A percentile compares a stretch with the other conserved stretches of the same genome.
phyloP scores from a whole-genome alignment of 2,329 filamentous ascomycete species.

The Penicillium expansum region DNA sequence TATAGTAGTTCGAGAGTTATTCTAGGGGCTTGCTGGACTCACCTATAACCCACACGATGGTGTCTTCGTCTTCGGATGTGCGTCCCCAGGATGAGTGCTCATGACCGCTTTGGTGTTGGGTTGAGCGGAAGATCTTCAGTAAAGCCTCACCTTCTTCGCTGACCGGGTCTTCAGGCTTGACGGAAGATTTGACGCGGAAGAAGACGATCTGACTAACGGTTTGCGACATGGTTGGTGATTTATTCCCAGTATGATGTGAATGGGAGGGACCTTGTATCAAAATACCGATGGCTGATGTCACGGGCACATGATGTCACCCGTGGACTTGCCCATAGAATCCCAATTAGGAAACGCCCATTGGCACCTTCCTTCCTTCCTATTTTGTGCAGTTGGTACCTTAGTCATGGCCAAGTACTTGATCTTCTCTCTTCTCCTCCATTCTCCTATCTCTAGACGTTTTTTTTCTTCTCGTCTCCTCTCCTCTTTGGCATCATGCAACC shows the following conservation, averaged over 20 bases:
- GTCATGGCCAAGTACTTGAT: no score
- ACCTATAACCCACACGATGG: slow-evolving; percentile 41
- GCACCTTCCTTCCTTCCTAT: not conserved
- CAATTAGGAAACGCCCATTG: not conserved
- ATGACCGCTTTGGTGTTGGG: slow-evolving; percentile 36
- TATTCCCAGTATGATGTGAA: not conserved
- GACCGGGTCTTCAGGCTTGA: slow-evolving; percentile 38
- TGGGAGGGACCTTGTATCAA: not conserved
- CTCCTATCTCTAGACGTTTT: no score
- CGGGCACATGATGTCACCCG: not conserved
- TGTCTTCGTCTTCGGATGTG: slow-evolving; percentile 35
- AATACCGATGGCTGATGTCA: slow-evolving; percentile 3
- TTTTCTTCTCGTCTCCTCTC: no score
- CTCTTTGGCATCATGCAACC: not conserved
- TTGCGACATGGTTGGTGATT: slow-evolving; percentile 23
- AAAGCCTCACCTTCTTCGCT: slow-evolving; percentile 35
- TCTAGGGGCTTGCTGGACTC: slow-evolving; percentile 5
- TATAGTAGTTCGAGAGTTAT: not conserved
- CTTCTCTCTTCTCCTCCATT: no score
- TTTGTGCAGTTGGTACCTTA: no score
- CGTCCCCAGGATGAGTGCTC: slow-evolving; percentile 38
- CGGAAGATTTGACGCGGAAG: slow-evolving; percentile 37
- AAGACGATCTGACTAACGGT: slow-evolving; percentile 37
- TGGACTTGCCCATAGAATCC: not conserved
- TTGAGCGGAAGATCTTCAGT: slow-evolving; percentile 27